A percentile compares a stretch with the other conserved stretches of the same genome.
phyloP scores from a whole-genome alignment of 192 early-diverging fungal species.

The Coemansia javaensis region DNA sequence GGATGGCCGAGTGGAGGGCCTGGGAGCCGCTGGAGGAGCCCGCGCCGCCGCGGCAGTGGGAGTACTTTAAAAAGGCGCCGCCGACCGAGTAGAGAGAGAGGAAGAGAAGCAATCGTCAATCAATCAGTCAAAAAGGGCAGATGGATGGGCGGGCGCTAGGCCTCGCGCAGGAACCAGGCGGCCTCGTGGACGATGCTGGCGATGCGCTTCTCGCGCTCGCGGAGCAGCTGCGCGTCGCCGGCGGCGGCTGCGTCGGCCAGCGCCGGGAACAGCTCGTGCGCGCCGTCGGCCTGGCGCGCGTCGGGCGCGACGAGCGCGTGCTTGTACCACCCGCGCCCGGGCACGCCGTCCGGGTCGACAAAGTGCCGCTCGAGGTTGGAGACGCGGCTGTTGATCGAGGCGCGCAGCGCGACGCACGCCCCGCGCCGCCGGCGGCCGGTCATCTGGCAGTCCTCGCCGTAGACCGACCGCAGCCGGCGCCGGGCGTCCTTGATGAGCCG shows the following conservation, averaged over 20 bases:
- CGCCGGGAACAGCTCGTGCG: slow-evolving; percentile 51
- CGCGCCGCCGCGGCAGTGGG: slow-evolving; percentile 80
- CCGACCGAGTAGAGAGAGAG: slow-evolving; percentile 16
- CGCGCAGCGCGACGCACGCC: slow-evolving; percentile 31
- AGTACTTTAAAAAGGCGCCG: slow-evolving; percentile 51
- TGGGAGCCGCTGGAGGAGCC: slow-evolving; percentile 80
- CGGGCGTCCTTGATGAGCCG: slow-evolving; percentile 27
- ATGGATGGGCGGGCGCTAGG: no score
- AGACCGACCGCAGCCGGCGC: slow-evolving; percentile 15
- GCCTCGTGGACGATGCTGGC: slow-evolving; percentile 40
- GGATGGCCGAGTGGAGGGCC: slow-evolving; percentile 88
- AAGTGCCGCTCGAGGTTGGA: slow-evolving; percentile 55
- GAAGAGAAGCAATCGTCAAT: background rate
- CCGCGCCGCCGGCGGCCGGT: slow-evolving; percentile 24
- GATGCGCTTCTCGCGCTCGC: slow-evolving; percentile 20
- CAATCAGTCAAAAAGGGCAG: background rate
- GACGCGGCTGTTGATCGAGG: slow-evolving; percentile 48
- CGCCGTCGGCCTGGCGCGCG: slow-evolving; percentile 30
- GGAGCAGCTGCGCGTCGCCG: slow-evolving; percentile 19
- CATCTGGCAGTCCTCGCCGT: slow-evolving; percentile 50
- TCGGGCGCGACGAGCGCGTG: slow-evolving; percentile 59
- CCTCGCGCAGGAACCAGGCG: slow-evolving; percentile 44
- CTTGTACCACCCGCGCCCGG: slow-evolving; percentile 58
- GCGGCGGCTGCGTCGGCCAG: slow-evolving; percentile 52
- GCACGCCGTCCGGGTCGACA: slow-evolving; percentile 55